A percentile compares a stretch with the other conserved stretches of the same genome.
phyloP scores from a whole-genome alignment of 2,329 filamentous ascomycete genomes.

The Purpureocillium lavendulum region DNA sequence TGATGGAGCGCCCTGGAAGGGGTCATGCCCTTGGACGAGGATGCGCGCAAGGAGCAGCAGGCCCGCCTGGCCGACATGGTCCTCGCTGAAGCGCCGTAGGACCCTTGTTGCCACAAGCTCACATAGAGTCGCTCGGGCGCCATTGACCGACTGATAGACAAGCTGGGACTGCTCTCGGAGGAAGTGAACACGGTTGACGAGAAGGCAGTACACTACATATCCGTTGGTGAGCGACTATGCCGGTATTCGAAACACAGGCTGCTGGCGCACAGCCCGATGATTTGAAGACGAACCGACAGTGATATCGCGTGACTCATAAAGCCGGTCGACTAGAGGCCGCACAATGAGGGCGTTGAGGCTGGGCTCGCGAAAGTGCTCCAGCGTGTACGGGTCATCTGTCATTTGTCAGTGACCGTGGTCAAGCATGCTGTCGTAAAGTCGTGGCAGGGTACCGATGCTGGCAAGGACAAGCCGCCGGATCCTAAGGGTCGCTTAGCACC shows the following conservation, averaged over 20 bases:
- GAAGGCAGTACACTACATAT: conserved; percentile 54
- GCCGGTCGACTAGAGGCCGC: conserved; percentile 58
- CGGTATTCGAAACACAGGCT: too few relatives aligned
- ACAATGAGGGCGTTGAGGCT: conserved; percentile 60
- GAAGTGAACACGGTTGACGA: conserved; percentile 64
- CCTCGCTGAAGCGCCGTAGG: conserved; percentile 59
- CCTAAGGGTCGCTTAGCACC: background rate
- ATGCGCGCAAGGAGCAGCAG: conserved; percentile 59
- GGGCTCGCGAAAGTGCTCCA: conserved; percentile 58
- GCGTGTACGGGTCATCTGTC: conserved; percentile 32
- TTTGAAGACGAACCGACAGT: conserved; percentile 47
- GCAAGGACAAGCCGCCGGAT: conserved; percentile 9
- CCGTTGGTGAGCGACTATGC: background rate
- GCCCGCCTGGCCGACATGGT: conserved; percentile 53
- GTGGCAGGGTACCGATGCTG: conserved; percentile 9
- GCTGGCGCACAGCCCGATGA: too few relatives aligned
- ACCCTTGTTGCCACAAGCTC: conserved; percentile 61
- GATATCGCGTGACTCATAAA: conserved; percentile 57
- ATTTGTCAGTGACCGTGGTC: background rate
- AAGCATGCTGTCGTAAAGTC: background rate
- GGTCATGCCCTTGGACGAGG: conserved; percentile 62
- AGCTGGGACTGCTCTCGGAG: conserved; percentile 56
- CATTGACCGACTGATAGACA: conserved; percentile 61
- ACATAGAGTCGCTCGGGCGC: conserved; percentile 59
- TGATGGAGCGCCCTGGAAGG: conserved; percentile 59